Conservation (phyloP, 495 filamentous ascomycete genomes). For the Hypomontagnella submonticulosa region DNA sequence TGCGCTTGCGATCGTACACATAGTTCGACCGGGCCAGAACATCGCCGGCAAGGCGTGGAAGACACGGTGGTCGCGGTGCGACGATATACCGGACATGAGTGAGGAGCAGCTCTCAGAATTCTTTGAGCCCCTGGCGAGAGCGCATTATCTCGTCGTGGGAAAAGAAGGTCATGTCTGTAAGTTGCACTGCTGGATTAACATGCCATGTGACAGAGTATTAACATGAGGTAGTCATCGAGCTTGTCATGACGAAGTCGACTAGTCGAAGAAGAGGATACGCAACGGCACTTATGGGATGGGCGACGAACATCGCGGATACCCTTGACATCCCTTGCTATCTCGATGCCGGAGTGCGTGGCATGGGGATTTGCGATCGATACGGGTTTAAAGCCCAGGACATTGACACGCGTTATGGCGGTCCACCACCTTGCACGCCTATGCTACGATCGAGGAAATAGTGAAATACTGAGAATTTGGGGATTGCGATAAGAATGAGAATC, state of each 20-base stretch:
- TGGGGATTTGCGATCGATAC: conserved; percentile 44
- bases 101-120: conserved; percentile 40
- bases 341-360: conserved; percentile 43
- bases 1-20: conserved; percentile 35
- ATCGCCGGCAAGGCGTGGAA: conserved; percentile 41
- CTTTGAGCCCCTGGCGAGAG: conserved; percentile 42
- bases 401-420: conserved; percentile 39
- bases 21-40: conserved; percentile 42
- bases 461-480: conserved; percentile 5
- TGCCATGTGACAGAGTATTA: neutral
- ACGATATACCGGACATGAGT: conserved; percentile 40
- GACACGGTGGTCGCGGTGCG: conserved; percentile 42
- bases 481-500: conserved; percentile 2
- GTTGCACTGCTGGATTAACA: neutral
- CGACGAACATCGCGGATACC: conserved; percentile 37
- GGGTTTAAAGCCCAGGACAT: conserved; percentile 44
- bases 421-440: conserved; percentile 46
- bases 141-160: conserved; percentile 39
- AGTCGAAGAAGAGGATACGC: conserved; percentile 43
- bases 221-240: conserved; percentile 37
- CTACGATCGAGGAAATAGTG: conserved; percentile 33
- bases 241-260: conserved; percentile 42
- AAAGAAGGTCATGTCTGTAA: conserved; percentile 46
- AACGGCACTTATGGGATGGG: conserved; percentile 43
- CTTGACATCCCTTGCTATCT: conserved; percentile 44